Conservation (phyloP, 371 early-diverging fungal genomes). For the Mortierella polycephala region DNA sequence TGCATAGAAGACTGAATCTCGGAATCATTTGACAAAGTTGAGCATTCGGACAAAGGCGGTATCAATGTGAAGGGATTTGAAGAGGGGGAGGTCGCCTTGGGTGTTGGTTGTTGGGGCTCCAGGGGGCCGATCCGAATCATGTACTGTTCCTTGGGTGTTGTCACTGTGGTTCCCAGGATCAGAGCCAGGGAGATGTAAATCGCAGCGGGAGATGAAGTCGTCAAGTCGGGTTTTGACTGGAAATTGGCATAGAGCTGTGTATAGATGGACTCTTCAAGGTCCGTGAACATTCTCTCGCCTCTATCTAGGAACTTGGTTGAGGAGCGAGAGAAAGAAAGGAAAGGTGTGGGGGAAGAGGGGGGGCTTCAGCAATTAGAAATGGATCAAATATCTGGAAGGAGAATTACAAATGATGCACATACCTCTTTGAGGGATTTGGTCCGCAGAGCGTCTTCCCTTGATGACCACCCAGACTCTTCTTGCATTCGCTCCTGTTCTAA, state of each 20-base stretch:
- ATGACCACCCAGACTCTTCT: too few species aligned
- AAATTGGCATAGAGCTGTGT: conserved; percentile 6
- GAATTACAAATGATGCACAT: too few species aligned
- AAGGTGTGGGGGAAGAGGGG: too few species aligned
- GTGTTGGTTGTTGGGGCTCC: conserved; percentile 16
- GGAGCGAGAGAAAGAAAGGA: neutral
- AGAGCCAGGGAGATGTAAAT: conserved; percentile 27
- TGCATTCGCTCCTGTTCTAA: too few species aligned
- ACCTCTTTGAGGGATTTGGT: too few species aligned
- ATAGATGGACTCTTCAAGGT: conserved; percentile 36
- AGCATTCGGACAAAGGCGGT: neutral
- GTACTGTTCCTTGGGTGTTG: conserved; percentile 42
- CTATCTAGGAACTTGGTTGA: conserved; percentile 33
- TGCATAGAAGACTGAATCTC: too few species aligned
- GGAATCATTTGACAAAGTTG: neutral
- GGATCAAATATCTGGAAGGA: too few species aligned
- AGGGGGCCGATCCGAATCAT: conserved; percentile 47
- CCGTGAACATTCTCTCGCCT: conserved; percentile 32
- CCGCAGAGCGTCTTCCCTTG: too few species aligned
- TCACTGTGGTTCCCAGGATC: conserved; percentile 31
- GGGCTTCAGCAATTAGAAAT: neutral
- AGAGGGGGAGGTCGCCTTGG: neutral
- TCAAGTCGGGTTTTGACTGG: neutral
- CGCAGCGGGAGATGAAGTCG: neutral
- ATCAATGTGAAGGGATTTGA: neutral